Evolutionary conservation across 2,329 filamentous ascomycete genomes (phyloP).

Genomic region (Alternaria sp.): DNA sequence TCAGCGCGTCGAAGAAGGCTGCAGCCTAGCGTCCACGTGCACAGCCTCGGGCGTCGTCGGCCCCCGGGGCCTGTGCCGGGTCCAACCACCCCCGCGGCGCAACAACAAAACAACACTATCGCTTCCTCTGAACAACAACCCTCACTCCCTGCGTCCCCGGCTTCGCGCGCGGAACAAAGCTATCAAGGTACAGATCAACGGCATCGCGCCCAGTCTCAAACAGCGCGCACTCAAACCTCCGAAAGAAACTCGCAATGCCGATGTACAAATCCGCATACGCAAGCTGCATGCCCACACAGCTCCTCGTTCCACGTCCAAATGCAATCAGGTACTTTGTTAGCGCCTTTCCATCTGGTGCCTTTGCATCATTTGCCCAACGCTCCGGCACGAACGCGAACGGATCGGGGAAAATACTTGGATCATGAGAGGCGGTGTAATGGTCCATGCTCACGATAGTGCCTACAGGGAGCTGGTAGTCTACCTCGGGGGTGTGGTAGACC

Average conservation of each 20-base stretch:
- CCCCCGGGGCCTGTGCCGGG: background rate
- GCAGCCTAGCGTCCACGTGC: background rate
- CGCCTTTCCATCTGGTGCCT: background rate
- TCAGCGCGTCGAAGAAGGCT: background rate
- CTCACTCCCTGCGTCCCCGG: background rate
- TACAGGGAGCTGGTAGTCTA: conserved; percentile 18
- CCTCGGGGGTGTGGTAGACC: conserved; percentile 25
- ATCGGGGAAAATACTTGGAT: conserved; percentile 30
- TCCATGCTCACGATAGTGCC: conserved; percentile 40
- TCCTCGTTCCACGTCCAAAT: conserved; percentile 17
- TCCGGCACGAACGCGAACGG: background rate
- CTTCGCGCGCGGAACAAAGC: background rate
- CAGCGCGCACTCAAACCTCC: conserved; percentile 13
- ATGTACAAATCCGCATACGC: conserved; percentile 19
- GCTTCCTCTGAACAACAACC: background rate
- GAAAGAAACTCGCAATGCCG: conserved; percentile 12
- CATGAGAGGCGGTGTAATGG: conserved; percentile 29
- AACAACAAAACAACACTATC: background rate
- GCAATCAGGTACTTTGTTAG: conserved; percentile 15
- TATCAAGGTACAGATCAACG: background rate
- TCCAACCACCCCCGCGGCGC: background rate
- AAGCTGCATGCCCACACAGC: conserved; percentile 18
- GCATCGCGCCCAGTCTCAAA: conserved; percentile 7
- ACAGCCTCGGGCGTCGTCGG: background rate
- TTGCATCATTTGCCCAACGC: background rate